Evolutionary conservation across 257 asterid species (phyloP).

Genomic region (Nicotiana otophora): DNA sequence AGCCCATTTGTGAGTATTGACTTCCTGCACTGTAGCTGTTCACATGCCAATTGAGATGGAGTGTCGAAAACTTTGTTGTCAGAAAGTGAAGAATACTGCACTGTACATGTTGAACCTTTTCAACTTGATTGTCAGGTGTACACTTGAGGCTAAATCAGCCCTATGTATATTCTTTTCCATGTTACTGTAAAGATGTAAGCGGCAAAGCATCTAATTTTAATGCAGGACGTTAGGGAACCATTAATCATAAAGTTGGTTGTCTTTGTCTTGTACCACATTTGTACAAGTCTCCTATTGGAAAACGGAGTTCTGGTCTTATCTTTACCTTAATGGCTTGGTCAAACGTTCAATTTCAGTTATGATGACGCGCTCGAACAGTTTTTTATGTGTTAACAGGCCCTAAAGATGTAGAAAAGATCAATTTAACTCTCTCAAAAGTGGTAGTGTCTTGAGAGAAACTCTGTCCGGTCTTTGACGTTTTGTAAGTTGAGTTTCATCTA

Average conservation of each 20-base stretch:
- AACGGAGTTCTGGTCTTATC: background rate
- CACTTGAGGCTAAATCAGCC: background rate
- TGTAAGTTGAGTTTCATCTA: too few species aligned
- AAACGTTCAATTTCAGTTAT: background rate
- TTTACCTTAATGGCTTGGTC: background rate
- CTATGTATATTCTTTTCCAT: background rate
- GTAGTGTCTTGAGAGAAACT: too few species aligned
- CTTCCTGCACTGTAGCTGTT: background rate
- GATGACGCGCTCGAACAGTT: background rate
- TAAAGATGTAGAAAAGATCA: background rate
- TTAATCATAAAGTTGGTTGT: background rate
- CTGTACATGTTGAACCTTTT: background rate
- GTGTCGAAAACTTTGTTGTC: background rate
- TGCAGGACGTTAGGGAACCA: background rate
- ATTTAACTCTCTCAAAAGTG: too few species aligned
- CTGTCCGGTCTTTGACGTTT: too few species aligned
- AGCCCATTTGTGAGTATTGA: slow-evolving; percentile 22
- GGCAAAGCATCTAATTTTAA: background rate
- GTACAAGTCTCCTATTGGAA: background rate
- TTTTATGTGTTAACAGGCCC: background rate
- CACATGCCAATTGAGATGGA: background rate
- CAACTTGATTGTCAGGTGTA: background rate
- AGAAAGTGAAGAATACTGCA: background rate
- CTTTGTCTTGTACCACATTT: background rate
- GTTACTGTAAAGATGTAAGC: background rate